phyloP scores from a whole-genome alignment of 352 stramenopile genomes.

The Phytophthora foliorum region DNA sequence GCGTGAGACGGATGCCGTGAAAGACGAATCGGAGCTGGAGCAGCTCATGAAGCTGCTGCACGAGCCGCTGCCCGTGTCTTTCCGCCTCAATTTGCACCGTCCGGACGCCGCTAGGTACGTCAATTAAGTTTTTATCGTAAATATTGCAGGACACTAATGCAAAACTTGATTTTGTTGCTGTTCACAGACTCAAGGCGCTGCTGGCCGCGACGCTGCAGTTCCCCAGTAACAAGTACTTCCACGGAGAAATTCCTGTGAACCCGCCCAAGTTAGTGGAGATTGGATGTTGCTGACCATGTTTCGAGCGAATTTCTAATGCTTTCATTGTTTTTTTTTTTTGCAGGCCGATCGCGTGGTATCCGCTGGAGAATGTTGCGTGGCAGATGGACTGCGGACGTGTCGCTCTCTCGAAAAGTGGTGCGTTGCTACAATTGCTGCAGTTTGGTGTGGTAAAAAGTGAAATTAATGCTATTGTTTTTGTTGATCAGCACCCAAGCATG shows the following conservation, averaged over 20 bases:
- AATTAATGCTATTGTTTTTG: constrained; percentile 1
- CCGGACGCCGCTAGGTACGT: constrained; percentile 54
- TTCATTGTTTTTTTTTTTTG: constrained; percentile 2
- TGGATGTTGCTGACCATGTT: neutral
- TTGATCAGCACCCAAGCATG: constrained; percentile 73
- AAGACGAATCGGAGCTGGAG: constrained; percentile 58
- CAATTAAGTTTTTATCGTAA: neutral
- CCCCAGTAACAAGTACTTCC: constrained; percentile 53
- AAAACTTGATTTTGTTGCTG: constrained; percentile 8
- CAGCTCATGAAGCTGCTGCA: constrained; percentile 80
- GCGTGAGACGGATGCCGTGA: constrained; percentile 70
- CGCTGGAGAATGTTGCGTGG: constrained; percentile 80
- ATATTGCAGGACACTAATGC: neutral
- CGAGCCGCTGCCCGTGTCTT: constrained; percentile 81
- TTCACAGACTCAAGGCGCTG: constrained; percentile 55
- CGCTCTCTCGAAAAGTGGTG: constrained; percentile 84
- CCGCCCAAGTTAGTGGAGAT: constrained; percentile 57
- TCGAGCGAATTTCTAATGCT: constrained; percentile 8
- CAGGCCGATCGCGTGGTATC: constrained; percentile 84
- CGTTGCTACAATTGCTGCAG: constrained; percentile 12
- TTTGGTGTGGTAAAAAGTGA: neutral
- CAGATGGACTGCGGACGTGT: constrained; percentile 85
- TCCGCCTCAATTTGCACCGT: constrained; percentile 85
- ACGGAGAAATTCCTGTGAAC: constrained; percentile 67
- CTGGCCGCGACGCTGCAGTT: constrained; percentile 73